phyloP scores from a whole-genome alignment of 2,329 filamentous ascomycete genomes.

The Fusarium mundagurra region DNA sequence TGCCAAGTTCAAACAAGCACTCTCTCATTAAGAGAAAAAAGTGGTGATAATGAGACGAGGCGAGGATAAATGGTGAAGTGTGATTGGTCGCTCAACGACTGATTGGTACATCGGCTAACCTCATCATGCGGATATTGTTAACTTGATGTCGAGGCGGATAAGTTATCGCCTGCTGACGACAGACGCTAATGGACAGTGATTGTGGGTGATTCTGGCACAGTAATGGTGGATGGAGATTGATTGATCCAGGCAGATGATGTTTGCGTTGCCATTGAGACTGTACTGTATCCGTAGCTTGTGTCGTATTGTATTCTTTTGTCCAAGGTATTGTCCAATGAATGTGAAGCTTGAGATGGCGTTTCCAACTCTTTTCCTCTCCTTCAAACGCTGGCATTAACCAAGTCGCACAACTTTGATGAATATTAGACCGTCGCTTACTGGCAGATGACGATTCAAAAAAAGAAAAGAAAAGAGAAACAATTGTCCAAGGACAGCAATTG shows the following conservation, averaged over 20 bases:
- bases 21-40: neutral
- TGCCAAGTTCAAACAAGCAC: constrained; percentile 39
- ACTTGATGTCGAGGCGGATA: constrained; percentile 7
- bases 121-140: constrained; percentile 17
- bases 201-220: constrained; percentile 3
- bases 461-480: neutral
- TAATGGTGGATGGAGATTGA: constrained; percentile 8
- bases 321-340: neutral
- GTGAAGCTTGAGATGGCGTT: neutral
- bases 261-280: constrained; percentile 8
- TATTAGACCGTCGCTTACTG: neutral
- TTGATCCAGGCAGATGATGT: constrained; percentile 5
- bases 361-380: neutral
- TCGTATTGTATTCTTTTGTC: neutral
- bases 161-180: constrained; percentile 25
- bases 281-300: neutral
- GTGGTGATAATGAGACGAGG: constrained; percentile 2
- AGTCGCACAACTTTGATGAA: constrained; percentile 1
- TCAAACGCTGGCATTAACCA: neutral
- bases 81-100: constrained; percentile 22
- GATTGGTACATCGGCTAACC: constrained; percentile 23
- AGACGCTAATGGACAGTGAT: constrained; percentile 29
- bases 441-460: constrained; percentile 8
- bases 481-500: constrained; percentile 10
- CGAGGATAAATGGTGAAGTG: neutral